A percentile compares a stretch with the other conserved stretches of the same genome.
Conservation (phyloP, 2,329 filamentous ascomycete genomes). For the Nemania bipapillata region DNA sequence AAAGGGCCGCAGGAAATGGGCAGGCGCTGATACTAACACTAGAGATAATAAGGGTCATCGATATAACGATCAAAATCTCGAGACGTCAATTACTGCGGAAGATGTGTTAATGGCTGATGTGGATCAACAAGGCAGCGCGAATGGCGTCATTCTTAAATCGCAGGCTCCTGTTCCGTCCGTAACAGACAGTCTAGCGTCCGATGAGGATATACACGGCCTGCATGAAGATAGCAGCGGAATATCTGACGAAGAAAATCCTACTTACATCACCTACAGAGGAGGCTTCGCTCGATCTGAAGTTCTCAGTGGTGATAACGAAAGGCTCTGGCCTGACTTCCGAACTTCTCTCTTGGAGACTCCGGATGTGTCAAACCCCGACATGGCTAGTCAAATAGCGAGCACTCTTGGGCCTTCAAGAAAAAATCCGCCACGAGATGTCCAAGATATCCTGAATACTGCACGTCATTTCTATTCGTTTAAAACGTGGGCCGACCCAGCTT, state of each 20-base stretch:
- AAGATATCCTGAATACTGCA: slow-evolving; percentile 42
- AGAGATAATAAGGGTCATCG: not conserved
- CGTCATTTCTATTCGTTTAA: slow-evolving; percentile 35
- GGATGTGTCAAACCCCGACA: slow-evolving; percentile 25
- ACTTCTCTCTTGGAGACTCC: slow-evolving; percentile 35
- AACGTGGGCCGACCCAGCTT: slow-evolving; percentile 41
- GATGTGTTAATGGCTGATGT: not conserved
- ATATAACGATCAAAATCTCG: slow-evolving; percentile 2
- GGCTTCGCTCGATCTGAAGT: slow-evolving; percentile 24
- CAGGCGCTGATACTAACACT: not conserved
- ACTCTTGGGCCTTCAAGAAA: slow-evolving; percentile 38
- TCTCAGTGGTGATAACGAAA: slow-evolving; percentile 20
- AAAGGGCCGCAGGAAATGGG: slow-evolving; percentile 22
- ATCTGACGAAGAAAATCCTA: slow-evolving; percentile 26
- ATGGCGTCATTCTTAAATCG: not conserved
- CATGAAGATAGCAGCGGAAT: slow-evolving; percentile 17
- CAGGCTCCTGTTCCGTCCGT: slow-evolving; percentile 27
- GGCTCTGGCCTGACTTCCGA: slow-evolving; percentile 34
- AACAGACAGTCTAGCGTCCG: slow-evolving; percentile 32
- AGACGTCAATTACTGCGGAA: not conserved
- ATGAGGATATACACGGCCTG: slow-evolving; percentile 35
- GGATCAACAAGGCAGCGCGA: not conserved
- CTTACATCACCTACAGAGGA: not conserved
- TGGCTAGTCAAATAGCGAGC: slow-evolving; percentile 33
- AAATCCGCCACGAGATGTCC: slow-evolving; percentile 42